phyloP scores from a whole-genome alignment of 305 asterid species.

The Fraxinus sp. region DNA sequence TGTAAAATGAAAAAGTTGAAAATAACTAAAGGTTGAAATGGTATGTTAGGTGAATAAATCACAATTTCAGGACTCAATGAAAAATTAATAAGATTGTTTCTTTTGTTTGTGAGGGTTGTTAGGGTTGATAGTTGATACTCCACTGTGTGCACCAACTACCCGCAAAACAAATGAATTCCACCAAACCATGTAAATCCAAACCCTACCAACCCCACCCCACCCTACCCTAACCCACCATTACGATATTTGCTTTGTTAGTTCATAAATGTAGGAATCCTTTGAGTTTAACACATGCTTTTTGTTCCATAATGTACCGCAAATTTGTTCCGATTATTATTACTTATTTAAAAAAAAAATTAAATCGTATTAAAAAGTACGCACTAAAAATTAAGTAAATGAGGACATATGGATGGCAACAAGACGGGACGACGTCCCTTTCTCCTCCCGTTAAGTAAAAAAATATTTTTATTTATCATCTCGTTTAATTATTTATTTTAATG shows the following conservation, averaged over 20 bases:
- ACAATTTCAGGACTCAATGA: background rate
- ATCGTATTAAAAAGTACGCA: too few species aligned
- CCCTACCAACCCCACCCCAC: background rate
- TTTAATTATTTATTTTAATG: too few species aligned
- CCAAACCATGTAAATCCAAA: background rate
- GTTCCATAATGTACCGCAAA: too few species aligned
- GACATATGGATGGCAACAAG: too few species aligned
- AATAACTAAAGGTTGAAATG: background rate
- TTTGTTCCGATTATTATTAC: too few species aligned
- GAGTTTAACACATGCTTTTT: background rate
- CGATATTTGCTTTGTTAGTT: background rate
- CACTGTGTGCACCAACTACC: background rate
- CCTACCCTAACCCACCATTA: background rate
- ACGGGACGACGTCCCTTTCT: too few species aligned
- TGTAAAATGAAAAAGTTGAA: too few species aligned
- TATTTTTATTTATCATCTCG: too few species aligned
- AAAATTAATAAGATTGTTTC: background rate
- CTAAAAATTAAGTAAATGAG: too few species aligned
- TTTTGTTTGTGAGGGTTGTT: background rate
- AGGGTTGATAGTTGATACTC: background rate
- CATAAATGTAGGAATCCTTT: background rate
- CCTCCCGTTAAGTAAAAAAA: too few species aligned
- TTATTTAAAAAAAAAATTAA: too few species aligned
- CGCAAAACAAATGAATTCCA: background rate
- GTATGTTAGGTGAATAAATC: background rate